A percentile compares a stretch with the other conserved stretches of the same genome.
Conservation (phyloP, 2,329 filamentous ascomycete species). For the Stachybotrys chartarum region DNA sequence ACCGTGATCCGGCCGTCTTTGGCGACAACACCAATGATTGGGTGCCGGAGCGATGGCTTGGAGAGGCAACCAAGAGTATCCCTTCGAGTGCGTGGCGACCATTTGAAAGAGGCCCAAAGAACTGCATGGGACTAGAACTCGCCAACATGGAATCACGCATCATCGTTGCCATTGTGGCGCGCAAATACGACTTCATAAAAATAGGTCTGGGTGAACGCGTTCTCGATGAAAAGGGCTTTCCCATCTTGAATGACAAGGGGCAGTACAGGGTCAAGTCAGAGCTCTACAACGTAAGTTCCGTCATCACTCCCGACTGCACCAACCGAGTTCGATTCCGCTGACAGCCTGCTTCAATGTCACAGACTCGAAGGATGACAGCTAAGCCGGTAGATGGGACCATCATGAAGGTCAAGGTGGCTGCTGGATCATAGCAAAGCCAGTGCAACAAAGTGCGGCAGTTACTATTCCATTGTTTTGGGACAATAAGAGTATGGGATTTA, state of each 20-base stretch:
- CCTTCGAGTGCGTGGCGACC: not conserved
- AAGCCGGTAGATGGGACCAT: not conserved
- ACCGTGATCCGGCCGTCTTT: conserved; percentile 24
- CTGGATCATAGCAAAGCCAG: too few relatives aligned
- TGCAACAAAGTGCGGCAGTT: too few relatives aligned
- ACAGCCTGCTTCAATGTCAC: not conserved
- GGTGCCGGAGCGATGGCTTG: conserved; percentile 31
- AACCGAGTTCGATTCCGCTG: not conserved
- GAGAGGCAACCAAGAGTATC: not conserved
- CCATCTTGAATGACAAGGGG: not conserved
- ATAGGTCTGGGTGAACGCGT: not conserved
- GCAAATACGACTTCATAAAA: not conserved
- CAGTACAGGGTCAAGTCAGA: not conserved
- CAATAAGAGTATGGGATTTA: too few relatives aligned
- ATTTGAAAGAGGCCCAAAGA: not conserved
- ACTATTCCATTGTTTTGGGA: too few relatives aligned
- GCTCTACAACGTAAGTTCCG: not conserved
- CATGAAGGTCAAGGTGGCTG: not conserved
- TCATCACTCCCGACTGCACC: not conserved
- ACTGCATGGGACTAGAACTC: not conserved
- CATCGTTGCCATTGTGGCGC: not conserved
- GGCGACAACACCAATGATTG: conserved; percentile 26
- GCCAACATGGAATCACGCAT: not conserved
- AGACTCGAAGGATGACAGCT: not conserved
- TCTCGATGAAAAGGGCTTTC: not conserved